Conservation (phyloP, 2,329 filamentous ascomycete species). For the Cladophialophora carrionii region DNA sequence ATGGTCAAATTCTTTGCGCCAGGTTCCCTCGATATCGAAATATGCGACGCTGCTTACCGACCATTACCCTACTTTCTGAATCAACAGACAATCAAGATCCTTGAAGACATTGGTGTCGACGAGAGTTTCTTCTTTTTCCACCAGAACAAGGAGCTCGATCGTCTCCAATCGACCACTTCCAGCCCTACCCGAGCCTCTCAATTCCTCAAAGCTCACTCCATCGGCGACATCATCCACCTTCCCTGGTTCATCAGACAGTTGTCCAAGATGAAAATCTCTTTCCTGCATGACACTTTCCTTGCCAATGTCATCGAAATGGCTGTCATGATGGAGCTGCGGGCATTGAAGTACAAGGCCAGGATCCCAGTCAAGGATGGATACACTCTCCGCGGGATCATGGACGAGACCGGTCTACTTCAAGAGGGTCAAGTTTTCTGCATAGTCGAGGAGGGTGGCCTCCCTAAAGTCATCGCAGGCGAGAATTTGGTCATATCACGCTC, state of each 20-base stretch:
- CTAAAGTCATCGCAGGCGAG: slow-evolving; percentile 43
- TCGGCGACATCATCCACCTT: slow-evolving; percentile 65
- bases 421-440: slow-evolving; percentile 71
- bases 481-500: slow-evolving; percentile 72
- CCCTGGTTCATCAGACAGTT: slow-evolving; percentile 65
- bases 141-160: slow-evolving; percentile 65
- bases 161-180: slow-evolving; percentile 63
- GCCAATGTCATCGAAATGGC: slow-evolving; percentile 70
- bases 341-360: slow-evolving; percentile 76
- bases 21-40: slow-evolving; percentile 63
- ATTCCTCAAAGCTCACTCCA: slow-evolving; percentile 65
- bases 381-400: slow-evolving; percentile 82
- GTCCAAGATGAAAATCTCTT: slow-evolving; percentile 63
- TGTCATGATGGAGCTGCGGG: slow-evolving; percentile 69
- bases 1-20: slow-evolving; percentile 77
- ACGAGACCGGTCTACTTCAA: slow-evolving; percentile 71
- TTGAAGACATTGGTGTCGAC: slow-evolving; percentile 73
- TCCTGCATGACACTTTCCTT: slow-evolving; percentile 70
- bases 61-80: slow-evolving; percentile 74
- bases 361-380: slow-evolving; percentile 71
- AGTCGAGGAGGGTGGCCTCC: slow-evolving; percentile 50
- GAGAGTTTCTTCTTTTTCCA: slow-evolving; percentile 64
- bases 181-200: slow-evolving; percentile 64
- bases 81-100: slow-evolving; percentile 79
- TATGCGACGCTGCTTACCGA: slow-evolving; percentile 69